These are phyloP conservation scores for Emmonsiellopsis sp. DNA, from an alignment of 2,329 filamentous ascomycete genomes.

Conservation along the genomic window DNA sequence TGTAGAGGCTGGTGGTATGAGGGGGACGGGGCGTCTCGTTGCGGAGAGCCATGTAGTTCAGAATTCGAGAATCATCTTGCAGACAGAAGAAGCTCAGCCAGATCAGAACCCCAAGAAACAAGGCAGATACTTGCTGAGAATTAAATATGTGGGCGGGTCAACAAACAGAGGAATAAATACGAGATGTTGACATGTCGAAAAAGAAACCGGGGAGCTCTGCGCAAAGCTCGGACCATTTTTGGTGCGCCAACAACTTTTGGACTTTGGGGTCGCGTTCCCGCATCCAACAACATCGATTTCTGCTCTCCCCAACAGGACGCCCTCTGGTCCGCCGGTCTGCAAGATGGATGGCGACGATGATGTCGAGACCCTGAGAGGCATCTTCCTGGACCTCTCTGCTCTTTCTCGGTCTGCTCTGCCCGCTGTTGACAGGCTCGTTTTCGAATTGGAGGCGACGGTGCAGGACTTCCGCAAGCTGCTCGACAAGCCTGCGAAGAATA, in stretches of 20 bases:
- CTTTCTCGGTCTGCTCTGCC: constrained; percentile 63
- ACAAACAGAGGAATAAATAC: too few species aligned
- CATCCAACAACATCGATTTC: background rate
- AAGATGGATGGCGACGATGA: constrained; percentile 64
- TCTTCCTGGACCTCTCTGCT: constrained; percentile 76
- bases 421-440: constrained; percentile 59
- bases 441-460: constrained; percentile 57
- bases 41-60: too few species aligned
- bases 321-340: background rate
- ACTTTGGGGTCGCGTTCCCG: background rate
- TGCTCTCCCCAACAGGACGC: background rate
- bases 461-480: constrained; percentile 62
- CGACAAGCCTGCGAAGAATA: constrained; percentile 65
- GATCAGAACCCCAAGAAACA: too few species aligned
- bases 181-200: too few species aligned
- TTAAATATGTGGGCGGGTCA: too few species aligned
- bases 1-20: background rate
- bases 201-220: too few species aligned
- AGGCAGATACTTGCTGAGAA: too few species aligned
- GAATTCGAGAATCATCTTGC: too few species aligned
- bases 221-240: too few species aligned
- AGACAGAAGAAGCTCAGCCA: too few species aligned
- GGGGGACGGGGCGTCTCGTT: background rate
- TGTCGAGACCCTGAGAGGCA: constrained; percentile 68
- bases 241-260: background rate